Base-by-base conservation (phyloP, 1,284 basidiomycete genomes). In the Takashimella tepidaria region DNA sequence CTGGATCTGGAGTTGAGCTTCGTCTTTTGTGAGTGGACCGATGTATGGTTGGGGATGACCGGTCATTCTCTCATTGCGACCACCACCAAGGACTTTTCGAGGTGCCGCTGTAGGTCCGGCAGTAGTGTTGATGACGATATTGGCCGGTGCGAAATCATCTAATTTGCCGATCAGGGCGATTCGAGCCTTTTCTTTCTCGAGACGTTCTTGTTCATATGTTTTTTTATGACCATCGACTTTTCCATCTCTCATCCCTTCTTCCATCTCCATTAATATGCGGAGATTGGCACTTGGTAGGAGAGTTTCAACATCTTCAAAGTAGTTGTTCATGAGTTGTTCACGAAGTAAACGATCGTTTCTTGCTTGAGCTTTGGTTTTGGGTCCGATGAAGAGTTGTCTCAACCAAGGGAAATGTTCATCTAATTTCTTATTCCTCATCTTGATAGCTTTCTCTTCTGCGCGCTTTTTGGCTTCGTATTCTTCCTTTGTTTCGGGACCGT, bases 361-460 rank as follows among this genome's bases (percentile, higher is more conserved):
- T 12, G 62, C 63, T 50, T 68, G 66, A 20, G 63, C 51, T 49
- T 68, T 70, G 12, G 66, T 68, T 51, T 55, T 56, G n/a, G 68
- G 68, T 16, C 68, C 68, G 26, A 68, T 63, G 54, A 67, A 67
- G 13, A 67, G 43, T 44, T 67, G 61, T 46, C 61, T 61, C 50
- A 70, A 46, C 49, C 60, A 68, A 1, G 64, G 64, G 48, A 58
- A 64, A 20, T 62, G 56, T 31, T 60, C 51, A 19, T 70, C 56
- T 20, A 67, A 21, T 47, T 64, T 56, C 11, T 41, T 50, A 37
- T 70, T 53, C 6, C 58, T 26, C 50, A 50, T 41, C 27, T 54
- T 60, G n/a, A 61, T 49, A 31, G 59, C 59, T 37, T 61, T 55
- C 25, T 41, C 42, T 13, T 61, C 59, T 3, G 52, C 26, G 26